Conservation (phyloP, 73 alveolate genomes). For the Tetrahymena borealis region DNA sequence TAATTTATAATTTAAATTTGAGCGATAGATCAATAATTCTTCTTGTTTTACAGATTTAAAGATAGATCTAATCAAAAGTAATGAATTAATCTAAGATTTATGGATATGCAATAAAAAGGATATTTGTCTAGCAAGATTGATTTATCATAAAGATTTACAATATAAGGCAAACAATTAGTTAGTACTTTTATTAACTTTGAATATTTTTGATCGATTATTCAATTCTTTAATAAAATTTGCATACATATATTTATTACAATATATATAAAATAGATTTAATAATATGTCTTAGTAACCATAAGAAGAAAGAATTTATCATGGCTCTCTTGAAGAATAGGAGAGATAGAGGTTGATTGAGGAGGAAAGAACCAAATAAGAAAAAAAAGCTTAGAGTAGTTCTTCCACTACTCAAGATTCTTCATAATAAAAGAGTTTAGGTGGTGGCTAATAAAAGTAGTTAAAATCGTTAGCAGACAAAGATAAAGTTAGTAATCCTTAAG, state of each 20-base stretch:
- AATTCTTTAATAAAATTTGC: no score
- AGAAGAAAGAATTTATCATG: background rate
- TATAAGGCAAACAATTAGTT: no score
- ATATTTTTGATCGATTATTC: no score
- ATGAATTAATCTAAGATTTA: background rate
- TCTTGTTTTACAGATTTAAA: no score
- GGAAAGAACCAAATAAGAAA: background rate
- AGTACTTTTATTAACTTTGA: no score
- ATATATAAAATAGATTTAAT: background rate
- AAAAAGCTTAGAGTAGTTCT: background rate
- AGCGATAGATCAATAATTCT: no score
- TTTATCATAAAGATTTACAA: background rate
- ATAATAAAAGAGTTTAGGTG: slow-evolving; percentile 7
- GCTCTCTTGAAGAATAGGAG: slow-evolving; percentile 10
- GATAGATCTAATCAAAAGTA: background rate
- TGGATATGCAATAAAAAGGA: background rate
- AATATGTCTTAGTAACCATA: background rate
- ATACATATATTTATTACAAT: background rate
- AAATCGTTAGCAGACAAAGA: background rate
- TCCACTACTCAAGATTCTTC: background rate
- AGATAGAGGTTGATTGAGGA: slow-evolving; percentile 17
- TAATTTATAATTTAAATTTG: no score
- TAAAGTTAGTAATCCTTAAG: background rate
- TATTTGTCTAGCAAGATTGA: background rate
- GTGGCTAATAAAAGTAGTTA: background rate